Conservation (phyloP, 78 protist genomes). For the Chrysochromulina tobinii region DNA sequence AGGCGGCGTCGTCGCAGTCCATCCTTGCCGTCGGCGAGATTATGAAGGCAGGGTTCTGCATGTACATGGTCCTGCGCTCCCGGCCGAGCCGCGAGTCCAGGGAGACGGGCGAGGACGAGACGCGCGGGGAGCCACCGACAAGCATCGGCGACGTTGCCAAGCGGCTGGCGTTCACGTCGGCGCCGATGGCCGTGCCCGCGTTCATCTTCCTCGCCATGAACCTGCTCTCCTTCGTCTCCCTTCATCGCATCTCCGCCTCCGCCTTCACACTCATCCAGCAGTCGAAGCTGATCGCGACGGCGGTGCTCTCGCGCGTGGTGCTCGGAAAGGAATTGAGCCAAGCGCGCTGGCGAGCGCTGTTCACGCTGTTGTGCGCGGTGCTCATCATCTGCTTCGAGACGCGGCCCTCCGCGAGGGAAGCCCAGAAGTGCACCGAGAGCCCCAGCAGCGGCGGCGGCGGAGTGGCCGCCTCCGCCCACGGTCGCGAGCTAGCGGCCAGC, state of each 20-base stretch:
- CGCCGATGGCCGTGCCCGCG: not conserved
- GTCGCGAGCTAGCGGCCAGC: not conserved
- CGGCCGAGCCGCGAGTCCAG: not conserved
- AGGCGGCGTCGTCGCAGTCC: not conserved
- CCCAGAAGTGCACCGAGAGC: not conserved
- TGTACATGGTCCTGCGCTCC: not conserved
- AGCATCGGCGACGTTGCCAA: no score
- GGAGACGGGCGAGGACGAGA: not conserved
- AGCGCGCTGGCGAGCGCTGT: not conserved
- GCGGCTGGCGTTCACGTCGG: not conserved
- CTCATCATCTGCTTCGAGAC: not conserved
- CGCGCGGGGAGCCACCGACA: not conserved
- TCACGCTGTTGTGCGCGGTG: not conserved
- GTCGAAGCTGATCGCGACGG: not conserved
- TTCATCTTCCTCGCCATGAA: not conserved
- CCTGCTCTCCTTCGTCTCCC: constrained; percentile 6
- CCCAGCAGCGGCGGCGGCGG: not conserved
- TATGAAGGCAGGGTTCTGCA: not conserved
- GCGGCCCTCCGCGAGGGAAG: not conserved
- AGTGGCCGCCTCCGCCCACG: no score
- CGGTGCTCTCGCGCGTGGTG: not conserved
- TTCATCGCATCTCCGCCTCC: not conserved
- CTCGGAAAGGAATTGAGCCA: not conserved
- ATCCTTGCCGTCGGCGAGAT: not conserved
- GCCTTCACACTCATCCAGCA: constrained; percentile 1